A percentile compares a stretch with the other conserved stretches of the same genome.
Conservation (phyloP, 1,284 basidiomycete species). For the Austroboletus olivaceoglutinosus region DNA sequence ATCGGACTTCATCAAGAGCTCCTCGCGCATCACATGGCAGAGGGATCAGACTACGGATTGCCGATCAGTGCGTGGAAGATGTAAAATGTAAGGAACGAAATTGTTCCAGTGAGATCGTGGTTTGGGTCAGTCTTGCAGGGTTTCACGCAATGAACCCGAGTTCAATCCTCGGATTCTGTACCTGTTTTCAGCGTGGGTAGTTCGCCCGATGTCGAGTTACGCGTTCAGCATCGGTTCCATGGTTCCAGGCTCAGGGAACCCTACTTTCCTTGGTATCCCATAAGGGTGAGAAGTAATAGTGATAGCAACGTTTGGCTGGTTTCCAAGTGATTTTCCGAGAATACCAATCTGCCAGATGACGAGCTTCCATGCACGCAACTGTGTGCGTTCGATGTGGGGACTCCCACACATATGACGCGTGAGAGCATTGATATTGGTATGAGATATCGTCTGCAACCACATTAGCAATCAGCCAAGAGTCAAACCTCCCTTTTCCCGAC, state of each 20-base stretch:
- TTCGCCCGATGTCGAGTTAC: conserved; percentile 5
- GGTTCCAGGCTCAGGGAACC: conserved; percentile 2
- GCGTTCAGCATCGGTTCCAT: neutral
- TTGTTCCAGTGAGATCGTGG: neutral
- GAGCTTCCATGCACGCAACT: conserved; percentile 3
- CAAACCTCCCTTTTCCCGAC: neutral
- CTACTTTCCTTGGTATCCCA: neutral
- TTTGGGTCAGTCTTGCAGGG: conserved; percentile 1
- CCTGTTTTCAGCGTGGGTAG: conserved; percentile 10
- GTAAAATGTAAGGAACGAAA: conserved; percentile 1
- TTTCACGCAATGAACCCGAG: conserved; percentile 15
- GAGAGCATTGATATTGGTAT: conserved; percentile 5
- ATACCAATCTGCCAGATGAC: conserved; percentile 1
- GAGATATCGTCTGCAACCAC: neutral
- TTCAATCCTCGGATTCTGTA: conserved; percentile 18
- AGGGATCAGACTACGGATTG: neutral
- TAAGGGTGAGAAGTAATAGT: conserved; percentile 8
- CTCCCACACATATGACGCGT: conserved; percentile 6
- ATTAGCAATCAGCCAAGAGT: neutral
- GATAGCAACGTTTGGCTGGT: conserved; percentile 1
- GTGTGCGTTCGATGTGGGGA: neutral
- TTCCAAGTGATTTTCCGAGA: conserved; percentile 1
- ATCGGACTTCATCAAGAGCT: neutral
- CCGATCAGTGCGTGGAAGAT: neutral
- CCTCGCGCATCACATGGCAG: conserved; percentile 9